These are phyloP conservation scores for Acrocalymma vagum DNA, from an alignment of 2,329 filamentous ascomycete species.

Conservation along the genomic window DNA sequence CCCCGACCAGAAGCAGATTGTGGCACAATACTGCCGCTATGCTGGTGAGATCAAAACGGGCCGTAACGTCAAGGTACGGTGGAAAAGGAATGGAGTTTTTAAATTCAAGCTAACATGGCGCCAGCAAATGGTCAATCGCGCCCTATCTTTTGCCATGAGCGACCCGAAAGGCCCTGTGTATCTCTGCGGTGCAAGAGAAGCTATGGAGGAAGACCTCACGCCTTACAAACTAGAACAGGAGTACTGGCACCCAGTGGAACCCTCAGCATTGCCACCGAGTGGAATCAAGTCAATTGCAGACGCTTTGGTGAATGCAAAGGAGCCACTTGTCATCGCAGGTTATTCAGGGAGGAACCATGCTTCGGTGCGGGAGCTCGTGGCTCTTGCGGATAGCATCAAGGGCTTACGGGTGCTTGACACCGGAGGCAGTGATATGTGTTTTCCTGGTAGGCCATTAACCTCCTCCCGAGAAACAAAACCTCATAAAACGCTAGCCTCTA, in stretches of 20 bases:
- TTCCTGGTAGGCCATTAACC: slow-evolving; percentile 67
- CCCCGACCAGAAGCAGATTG: slow-evolving; percentile 80
- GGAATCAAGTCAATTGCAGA: slow-evolving; percentile 69
- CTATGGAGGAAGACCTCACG: slow-evolving; percentile 83
- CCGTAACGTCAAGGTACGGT: slow-evolving; percentile 73
- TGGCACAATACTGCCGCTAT: slow-evolving; percentile 87
- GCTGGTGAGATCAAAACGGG: slow-evolving; percentile 83
- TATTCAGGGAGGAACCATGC: slow-evolving; percentile 75
- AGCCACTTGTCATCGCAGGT: slow-evolving; percentile 75
- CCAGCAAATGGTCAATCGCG: slow-evolving; percentile 82
- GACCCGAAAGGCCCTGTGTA: slow-evolving; percentile 84
- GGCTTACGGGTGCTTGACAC: slow-evolving; percentile 77
- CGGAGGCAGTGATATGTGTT: slow-evolving; percentile 82
- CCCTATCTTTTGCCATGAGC: slow-evolving; percentile 80
- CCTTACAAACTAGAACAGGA: slow-evolving; percentile 66
- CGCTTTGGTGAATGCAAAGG: slow-evolving; percentile 69
- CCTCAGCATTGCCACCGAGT: slow-evolving; percentile 66
- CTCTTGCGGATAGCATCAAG: slow-evolving; percentile 72
- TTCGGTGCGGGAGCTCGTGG: slow-evolving; percentile 68
- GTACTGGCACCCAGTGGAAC: slow-evolving; percentile 75
- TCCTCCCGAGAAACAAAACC: too few relatives aligned
- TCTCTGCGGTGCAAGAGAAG: slow-evolving; percentile 77
- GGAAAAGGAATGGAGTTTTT: not conserved
- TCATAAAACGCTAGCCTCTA: too few relatives aligned
- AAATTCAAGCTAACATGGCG: slow-evolving; percentile 12